Conservation (phyloP, 106 monocot genomes). For the Dioscorea alata region DNA sequence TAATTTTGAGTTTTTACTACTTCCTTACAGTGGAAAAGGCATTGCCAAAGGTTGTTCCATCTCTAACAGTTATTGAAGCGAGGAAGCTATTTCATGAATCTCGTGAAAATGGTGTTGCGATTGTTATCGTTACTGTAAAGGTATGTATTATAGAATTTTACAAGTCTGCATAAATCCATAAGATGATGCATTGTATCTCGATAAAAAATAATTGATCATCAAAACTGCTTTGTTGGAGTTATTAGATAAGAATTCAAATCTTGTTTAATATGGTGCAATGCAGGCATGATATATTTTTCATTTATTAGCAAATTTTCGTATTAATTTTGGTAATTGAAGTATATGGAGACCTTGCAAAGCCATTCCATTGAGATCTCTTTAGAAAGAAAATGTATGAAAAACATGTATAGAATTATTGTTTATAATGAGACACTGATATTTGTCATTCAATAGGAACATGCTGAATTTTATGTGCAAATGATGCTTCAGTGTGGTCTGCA, state of each 20-base stretch:
- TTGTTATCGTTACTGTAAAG: slow-evolving; percentile 65
- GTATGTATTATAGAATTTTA: slow-evolving; percentile 11
- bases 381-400: too few species aligned
- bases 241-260: too few species aligned
- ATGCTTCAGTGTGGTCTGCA: slow-evolving; percentile 47
- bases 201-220: too few species aligned
- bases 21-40: slow-evolving; percentile 45
- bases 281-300: too few species aligned
- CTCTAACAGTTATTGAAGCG: slow-evolving; percentile 28
- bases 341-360: too few species aligned
- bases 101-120: slow-evolving; percentile 40
- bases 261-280: too few species aligned
- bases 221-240: too few species aligned
- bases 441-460: slow-evolving; percentile 51
- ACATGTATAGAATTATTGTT: background rate
- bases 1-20: background rate
- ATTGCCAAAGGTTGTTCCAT: slow-evolving; percentile 52
- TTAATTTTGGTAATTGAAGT: too few species aligned
- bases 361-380: too few species aligned
- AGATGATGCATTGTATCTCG: too few species aligned
- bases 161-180: too few species aligned
- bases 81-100: slow-evolving; percentile 58
- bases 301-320: too few species aligned
- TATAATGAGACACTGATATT: background rate
- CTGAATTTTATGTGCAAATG: slow-evolving; percentile 75